A percentile compares a stretch with the other conserved stretches of the same genome.
These are phyloP conservation scores for Thalassiosira livingstoniorum DNA, from an alignment of 352 stramenopile genomes.

Conservation along the genomic window DNA sequence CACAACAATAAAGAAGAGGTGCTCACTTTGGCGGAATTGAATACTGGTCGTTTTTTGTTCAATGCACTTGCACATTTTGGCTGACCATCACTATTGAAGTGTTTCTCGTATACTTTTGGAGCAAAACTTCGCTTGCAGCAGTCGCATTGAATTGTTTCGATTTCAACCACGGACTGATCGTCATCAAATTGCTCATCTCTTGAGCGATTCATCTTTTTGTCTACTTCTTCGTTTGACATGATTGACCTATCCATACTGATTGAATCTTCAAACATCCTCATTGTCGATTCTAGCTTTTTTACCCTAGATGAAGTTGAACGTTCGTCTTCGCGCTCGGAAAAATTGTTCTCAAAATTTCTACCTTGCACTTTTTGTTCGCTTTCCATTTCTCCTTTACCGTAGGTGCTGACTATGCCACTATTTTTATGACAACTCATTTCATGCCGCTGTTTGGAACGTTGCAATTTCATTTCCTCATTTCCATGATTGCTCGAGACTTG, in stretches of 20 bases:
- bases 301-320: background rate
- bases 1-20: background rate
- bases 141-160: constrained; percentile 58
- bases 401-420: no score
- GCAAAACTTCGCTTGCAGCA: constrained; percentile 60
- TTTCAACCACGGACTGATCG: constrained; percentile 56
- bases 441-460: no score
- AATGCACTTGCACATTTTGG: constrained; percentile 51
- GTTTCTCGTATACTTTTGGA: constrained; percentile 62
- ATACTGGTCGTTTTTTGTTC: constrained; percentile 57
- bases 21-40: constrained; percentile 56
- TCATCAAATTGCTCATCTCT: constrained; percentile 16
- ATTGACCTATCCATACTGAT: background rate
- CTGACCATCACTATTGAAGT: constrained; percentile 55
- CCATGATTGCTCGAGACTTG: no score
- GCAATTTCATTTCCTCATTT: no score
- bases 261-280: background rate
- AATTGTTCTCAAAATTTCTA: constrained; percentile 8
- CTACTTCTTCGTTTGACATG: background rate
- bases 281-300: background rate
- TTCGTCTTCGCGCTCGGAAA: background rate
- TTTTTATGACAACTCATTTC: no score
- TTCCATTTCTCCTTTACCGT: background rate
- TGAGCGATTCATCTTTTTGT: background rate
- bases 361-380: background rate